Evolutionary conservation across 1,139 yeast species (phyloP).

Genomic region (Meyerozyma athensensis): DNA sequence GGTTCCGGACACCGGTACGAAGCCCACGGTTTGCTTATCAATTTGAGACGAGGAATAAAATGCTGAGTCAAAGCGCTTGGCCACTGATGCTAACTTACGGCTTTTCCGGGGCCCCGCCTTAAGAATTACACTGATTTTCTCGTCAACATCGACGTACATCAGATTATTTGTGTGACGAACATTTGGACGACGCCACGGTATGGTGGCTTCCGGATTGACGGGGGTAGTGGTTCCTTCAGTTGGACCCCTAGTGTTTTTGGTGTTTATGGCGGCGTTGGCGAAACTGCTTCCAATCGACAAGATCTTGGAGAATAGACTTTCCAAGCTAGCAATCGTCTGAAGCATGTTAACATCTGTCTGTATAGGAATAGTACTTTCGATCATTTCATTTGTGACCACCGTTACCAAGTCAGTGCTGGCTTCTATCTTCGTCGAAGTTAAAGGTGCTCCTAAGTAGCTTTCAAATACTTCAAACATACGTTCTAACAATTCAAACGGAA

Average conservation of each 20-base stretch:
- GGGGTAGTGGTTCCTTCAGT: constrained; percentile 5
- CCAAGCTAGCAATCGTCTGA: constrained; percentile 65
- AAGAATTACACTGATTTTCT: constrained; percentile 47
- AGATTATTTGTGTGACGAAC: constrained; percentile 72
- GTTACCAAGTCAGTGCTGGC: constrained; percentile 64
- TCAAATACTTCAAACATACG: constrained; percentile 48
- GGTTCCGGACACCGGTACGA: constrained; percentile 49
- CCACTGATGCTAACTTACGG: constrained; percentile 4
- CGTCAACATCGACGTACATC: constrained; percentile 73
- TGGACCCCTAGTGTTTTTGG: too few species aligned
- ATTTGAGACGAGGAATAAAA: constrained; percentile 23
- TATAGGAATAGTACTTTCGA: constrained; percentile 74
- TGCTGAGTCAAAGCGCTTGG: constrained; percentile 31
- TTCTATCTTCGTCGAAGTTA: constrained; percentile 55
- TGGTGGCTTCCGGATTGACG: constrained; percentile 11
- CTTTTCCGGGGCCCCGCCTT: constrained; percentile 8
- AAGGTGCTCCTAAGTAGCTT: constrained; percentile 56
- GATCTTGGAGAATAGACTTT: constrained; percentile 35
- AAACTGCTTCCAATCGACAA: constrained; percentile 31
- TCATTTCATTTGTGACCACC: constrained; percentile 55
- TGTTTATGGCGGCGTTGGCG: constrained; percentile 20
- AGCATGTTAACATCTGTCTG: constrained; percentile 69
- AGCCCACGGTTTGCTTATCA: constrained; percentile 12
- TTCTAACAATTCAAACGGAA: constrained; percentile 53
- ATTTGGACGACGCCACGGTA: constrained; percentile 73